phyloP scores from a whole-genome alignment of 2,329 filamentous ascomycete genomes.

The Penicillium sp. region DNA sequence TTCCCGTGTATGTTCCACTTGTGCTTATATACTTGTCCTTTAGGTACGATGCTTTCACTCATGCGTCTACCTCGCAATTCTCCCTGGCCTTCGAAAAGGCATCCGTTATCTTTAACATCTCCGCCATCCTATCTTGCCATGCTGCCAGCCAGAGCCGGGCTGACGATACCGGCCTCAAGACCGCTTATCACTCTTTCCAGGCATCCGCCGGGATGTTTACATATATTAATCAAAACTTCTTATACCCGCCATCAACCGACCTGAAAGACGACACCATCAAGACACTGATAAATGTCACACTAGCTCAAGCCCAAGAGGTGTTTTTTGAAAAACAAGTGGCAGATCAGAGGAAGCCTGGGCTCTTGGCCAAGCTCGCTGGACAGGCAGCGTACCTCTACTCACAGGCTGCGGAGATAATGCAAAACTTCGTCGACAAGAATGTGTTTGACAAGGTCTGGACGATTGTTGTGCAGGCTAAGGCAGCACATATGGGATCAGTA shows the following conservation, averaged over 20 bases:
- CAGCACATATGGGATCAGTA: constrained; percentile 76
- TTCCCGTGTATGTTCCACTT: not conserved
- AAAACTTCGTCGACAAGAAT: constrained; percentile 86
- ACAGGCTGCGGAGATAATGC: constrained; percentile 83
- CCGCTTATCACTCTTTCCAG: constrained; percentile 96
- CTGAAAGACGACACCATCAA: constrained; percentile 94
- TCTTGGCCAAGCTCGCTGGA: constrained; percentile 88
- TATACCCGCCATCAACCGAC: constrained; percentile 95
- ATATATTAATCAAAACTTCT: constrained; percentile 99
- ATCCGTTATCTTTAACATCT: constrained; percentile 99
- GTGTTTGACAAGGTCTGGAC: constrained; percentile 96
- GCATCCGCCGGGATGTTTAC: constrained; percentile 99
- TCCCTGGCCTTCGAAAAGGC: constrained; percentile 97
- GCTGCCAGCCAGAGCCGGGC: constrained; percentile 88
- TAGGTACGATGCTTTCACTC: constrained; percentile 99
- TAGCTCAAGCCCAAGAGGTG: constrained; percentile 95
- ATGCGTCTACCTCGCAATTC: constrained; percentile 95
- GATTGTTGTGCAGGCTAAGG: constrained; percentile 69
- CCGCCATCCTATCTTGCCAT: constrained; percentile 92
- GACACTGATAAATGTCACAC: constrained; percentile 85
- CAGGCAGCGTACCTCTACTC: constrained; percentile 86
- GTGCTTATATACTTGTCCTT: constrained; percentile 5
- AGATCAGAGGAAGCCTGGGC: constrained; percentile 86
- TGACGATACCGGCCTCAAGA: constrained; percentile 91
- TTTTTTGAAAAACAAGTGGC: constrained; percentile 95